phyloP scores from a whole-genome alignment of 2,329 filamentous ascomycete species.

The Alternaria sp. region DNA sequence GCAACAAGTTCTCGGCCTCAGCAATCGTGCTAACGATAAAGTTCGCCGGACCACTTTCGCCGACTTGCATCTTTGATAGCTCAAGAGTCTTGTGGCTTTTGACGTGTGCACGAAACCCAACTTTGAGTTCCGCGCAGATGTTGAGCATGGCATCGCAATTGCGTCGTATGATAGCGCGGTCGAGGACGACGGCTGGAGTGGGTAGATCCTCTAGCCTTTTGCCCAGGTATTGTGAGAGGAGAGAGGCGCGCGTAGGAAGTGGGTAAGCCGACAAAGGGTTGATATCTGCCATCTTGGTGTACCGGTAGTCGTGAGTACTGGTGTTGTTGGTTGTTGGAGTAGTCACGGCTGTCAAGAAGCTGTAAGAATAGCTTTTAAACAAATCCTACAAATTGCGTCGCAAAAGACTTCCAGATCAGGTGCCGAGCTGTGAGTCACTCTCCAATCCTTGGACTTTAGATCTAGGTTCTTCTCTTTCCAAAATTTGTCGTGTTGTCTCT shows the following conservation, averaged over 20 bases:
- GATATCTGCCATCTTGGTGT: not conserved
- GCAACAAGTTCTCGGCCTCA: conserved; percentile 73
- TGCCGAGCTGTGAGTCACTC: not conserved
- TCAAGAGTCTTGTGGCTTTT: conserved; percentile 85
- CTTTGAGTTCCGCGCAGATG: conserved; percentile 64
- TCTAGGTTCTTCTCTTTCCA: conserved; percentile 10
- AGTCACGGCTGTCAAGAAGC: not conserved
- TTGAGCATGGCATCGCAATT: conserved; percentile 78
- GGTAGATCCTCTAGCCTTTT: conserved; percentile 67
- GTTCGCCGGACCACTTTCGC: conserved; percentile 61
- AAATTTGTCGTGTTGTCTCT: not conserved
- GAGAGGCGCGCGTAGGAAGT: conserved; percentile 15
- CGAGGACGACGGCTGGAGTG: conserved; percentile 73
- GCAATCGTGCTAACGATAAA: conserved; percentile 77
- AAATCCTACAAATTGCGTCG: not conserved
- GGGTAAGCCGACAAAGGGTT: conserved; percentile 23
- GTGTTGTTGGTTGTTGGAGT: not conserved
- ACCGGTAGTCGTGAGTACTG: not conserved
- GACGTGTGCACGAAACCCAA: conserved; percentile 78
- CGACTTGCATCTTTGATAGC: conserved; percentile 74
- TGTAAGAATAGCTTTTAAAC: not conserved
- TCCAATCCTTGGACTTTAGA: not conserved
- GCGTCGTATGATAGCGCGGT: conserved; percentile 68
- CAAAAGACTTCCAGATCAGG: not conserved
- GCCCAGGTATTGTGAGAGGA: conserved; percentile 61